Evolutionary conservation across 2,329 filamentous ascomycete genomes (phyloP).

Genomic region (Rhynchosporium secalis): DNA sequence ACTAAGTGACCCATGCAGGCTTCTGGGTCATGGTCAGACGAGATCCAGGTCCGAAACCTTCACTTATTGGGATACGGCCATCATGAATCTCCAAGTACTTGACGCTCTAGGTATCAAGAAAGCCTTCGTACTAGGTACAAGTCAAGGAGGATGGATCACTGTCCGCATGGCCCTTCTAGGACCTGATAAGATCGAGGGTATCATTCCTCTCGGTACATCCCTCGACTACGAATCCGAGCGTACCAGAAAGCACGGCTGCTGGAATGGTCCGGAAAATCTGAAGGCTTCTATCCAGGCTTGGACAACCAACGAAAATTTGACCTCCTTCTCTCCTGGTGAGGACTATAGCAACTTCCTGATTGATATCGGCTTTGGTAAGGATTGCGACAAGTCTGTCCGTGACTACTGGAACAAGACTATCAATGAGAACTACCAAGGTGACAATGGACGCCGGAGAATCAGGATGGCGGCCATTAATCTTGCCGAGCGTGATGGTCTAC

Average conservation of each 20-base stretch:
- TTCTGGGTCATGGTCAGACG: slow-evolving; percentile 53
- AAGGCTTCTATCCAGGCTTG: slow-evolving; percentile 45
- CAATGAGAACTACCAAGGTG: slow-evolving; percentile 50
- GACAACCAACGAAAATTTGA: slow-evolving; percentile 42
- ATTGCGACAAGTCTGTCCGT: slow-evolving; percentile 42
- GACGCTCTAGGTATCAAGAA: slow-evolving; percentile 49
- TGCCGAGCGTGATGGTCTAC: slow-evolving; percentile 49
- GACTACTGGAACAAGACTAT: slow-evolving; percentile 50
- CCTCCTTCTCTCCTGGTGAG: slow-evolving; percentile 50
- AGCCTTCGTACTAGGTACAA: slow-evolving; percentile 54
- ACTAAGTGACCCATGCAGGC: too few relatives aligned
- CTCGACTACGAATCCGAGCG: slow-evolving; percentile 54
- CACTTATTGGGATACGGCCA: slow-evolving; percentile 56
- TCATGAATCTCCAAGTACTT: slow-evolving; percentile 57
- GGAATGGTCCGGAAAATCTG: slow-evolving; percentile 48
- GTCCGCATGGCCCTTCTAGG: slow-evolving; percentile 52
- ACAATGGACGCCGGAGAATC: slow-evolving; percentile 51
- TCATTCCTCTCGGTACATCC: slow-evolving; percentile 51
- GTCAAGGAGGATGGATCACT: slow-evolving; percentile 47
- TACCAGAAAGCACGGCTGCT: slow-evolving; percentile 49
- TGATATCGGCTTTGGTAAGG: slow-evolving; percentile 47
- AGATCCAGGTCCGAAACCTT: slow-evolving; percentile 46
- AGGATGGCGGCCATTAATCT: slow-evolving; percentile 49
- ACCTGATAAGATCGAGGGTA: slow-evolving; percentile 50
- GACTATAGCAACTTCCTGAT: slow-evolving; percentile 49